These are phyloP conservation scores for Scutellaria galericulata DNA, from an alignment of 257 asterid genomes.

Conservation along the genomic window DNA sequence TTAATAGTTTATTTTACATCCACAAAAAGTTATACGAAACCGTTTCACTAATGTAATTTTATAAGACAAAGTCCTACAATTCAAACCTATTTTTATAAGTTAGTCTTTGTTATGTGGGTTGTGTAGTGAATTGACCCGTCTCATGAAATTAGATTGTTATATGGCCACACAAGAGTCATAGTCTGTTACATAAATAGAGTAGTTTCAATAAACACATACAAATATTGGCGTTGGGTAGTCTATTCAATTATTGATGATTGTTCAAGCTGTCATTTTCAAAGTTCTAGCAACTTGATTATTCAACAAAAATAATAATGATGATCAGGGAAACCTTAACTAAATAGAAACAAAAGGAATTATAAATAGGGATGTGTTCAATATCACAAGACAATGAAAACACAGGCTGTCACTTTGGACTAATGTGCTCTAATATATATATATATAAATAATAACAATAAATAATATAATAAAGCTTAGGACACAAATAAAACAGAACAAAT, in stretches of 20 bases:
- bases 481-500: constrained; percentile 6
- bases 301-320: background rate
- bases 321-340: background rate
- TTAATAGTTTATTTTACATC: background rate
- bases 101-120: too few relatives aligned
- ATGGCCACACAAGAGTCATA: too few relatives aligned
- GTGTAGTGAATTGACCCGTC: too few relatives aligned
- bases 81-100: too few relatives aligned
- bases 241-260: constrained; percentile 25
- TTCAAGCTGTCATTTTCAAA: constrained; percentile 28
- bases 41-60: too few relatives aligned
- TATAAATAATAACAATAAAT: background rate
- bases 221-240: constrained; percentile 28
- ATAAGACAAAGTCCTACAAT: too few relatives aligned
- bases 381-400: constrained; percentile 29
- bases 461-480: background rate
- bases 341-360: constrained; percentile 12
- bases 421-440: background rate
- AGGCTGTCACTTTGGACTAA: constrained; percentile 47
- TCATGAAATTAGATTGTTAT: too few relatives aligned
- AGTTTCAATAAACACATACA: background rate
- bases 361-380: constrained; percentile 18
- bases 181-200: background rate
- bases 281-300: constrained; percentile 19
- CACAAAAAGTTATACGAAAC: too few relatives aligned